Conservation (phyloP, 257 asterid genomes). For the Ilex asprella region DNA sequence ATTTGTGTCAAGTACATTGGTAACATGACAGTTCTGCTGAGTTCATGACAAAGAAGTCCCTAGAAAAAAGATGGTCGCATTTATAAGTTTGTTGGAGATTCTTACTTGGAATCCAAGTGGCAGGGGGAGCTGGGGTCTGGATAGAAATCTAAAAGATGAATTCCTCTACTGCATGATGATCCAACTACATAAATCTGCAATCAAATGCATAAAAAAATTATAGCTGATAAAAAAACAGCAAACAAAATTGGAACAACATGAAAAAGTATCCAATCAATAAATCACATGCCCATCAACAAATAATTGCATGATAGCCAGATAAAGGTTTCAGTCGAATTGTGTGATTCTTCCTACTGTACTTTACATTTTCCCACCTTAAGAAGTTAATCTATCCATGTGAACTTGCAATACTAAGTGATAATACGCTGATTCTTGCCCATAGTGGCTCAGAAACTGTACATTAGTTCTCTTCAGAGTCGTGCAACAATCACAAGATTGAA, state of each 20-base stretch:
- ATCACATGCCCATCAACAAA: no score
- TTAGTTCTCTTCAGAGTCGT: no score
- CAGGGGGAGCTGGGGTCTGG: constrained; percentile 70
- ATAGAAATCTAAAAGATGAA: constrained; percentile 85
- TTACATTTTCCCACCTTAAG: no score
- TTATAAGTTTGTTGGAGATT: constrained; percentile 1
- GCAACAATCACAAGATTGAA: no score
- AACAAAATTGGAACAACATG: neutral
- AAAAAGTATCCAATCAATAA: neutral
- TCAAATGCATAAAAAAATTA: neutral
- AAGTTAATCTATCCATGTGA: no score
- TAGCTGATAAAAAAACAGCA: neutral
- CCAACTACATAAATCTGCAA: constrained; percentile 80
- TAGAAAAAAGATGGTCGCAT: neutral
- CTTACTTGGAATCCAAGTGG: constrained; percentile 71
- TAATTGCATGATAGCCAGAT: no score
- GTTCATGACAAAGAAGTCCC: constrained; percentile 1
- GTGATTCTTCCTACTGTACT: no score
- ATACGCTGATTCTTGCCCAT: no score
- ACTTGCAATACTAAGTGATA: no score
- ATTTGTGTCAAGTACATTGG: neutral
- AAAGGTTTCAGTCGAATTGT: no score
- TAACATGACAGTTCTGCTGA: neutral
- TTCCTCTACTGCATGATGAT: constrained; percentile 62
- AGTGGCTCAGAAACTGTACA: no score